Evolutionary conservation across 2,329 filamentous ascomycete species (phyloP).

Genomic region (Gaeumannomyces tritici): DNA sequence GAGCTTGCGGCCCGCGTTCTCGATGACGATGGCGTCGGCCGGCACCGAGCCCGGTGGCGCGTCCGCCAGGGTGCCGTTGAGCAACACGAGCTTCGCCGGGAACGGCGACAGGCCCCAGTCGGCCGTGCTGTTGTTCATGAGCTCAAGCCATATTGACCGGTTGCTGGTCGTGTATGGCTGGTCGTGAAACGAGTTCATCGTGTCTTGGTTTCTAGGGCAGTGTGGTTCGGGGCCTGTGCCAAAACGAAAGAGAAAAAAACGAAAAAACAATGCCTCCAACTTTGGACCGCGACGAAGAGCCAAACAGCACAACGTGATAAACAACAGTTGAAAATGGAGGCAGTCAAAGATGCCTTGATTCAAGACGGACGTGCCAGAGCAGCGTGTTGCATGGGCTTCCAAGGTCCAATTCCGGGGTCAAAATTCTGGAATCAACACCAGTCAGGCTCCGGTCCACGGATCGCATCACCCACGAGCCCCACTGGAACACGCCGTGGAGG

Average conservation of each 20-base stretch:
- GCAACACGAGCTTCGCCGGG: constrained; percentile 9
- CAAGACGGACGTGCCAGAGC: neutral
- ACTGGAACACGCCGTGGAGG: too few species aligned
- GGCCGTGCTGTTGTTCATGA: constrained; percentile 12
- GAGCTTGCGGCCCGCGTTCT: neutral
- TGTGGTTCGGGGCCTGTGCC: too few species aligned
- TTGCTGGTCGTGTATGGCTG: neutral
- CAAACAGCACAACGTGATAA: neutral
- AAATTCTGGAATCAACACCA: neutral
- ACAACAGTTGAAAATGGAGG: neutral
- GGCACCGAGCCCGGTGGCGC: neutral
- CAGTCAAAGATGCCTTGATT: neutral
- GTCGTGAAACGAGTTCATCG: neutral
- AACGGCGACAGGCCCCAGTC: constrained; percentile 10
- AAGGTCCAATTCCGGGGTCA: neutral
- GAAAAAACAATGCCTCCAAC: too few species aligned
- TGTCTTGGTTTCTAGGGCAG: too few species aligned
- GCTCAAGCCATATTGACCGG: constrained; percentile 7
- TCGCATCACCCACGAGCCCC: too few species aligned
- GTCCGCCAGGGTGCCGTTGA: constrained; percentile 5
- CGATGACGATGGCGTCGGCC: neutral
- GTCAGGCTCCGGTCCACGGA: too few species aligned
- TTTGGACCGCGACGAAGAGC: too few species aligned
- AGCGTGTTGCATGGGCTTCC: neutral
- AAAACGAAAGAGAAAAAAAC: too few species aligned